Conservation (phyloP, 495 filamentous ascomycete species). For the Amniculicola lignicola region DNA sequence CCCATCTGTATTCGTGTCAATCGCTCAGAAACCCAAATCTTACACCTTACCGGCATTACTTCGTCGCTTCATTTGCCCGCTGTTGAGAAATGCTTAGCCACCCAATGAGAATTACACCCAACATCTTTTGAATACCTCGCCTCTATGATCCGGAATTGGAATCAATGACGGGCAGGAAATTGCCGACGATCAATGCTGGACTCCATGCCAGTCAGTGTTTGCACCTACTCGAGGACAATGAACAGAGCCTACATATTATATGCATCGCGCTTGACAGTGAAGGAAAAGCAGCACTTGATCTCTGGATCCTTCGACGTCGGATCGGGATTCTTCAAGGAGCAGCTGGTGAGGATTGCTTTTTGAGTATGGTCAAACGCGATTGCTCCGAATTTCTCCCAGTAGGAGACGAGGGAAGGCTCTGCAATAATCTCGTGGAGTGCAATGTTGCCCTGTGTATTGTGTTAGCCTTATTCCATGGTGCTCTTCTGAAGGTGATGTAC, state of each 20-base stretch:
- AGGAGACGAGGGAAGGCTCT: slow-evolving; percentile 89
- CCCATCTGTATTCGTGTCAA: neutral
- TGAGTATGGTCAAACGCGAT: slow-evolving; percentile 96
- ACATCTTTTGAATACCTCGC: neutral
- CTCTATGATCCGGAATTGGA: neutral
- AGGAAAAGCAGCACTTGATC: slow-evolving; percentile 94
- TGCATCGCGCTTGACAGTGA: slow-evolving; percentile 88
- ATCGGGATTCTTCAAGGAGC: slow-evolving; percentile 82
- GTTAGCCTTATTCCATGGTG: neutral
- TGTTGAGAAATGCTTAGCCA: neutral
- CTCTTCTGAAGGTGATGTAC: slow-evolving; percentile 52
- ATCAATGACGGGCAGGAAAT: slow-evolving; percentile 68
- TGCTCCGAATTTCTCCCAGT: slow-evolving; percentile 99
- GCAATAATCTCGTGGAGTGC: slow-evolving; percentile 93
- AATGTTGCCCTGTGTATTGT: slow-evolving; percentile 71
- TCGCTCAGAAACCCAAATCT: neutral
- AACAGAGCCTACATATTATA: slow-evolving; percentile 82
- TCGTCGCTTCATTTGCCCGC: slow-evolving; percentile 1
- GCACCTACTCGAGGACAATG: neutral
- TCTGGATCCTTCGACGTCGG: slow-evolving; percentile 65
- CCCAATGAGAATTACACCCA: slow-evolving; percentile 4
- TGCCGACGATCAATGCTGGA: slow-evolving; percentile 90
- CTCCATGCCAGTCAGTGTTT: slow-evolving; percentile 47
- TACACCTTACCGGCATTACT: slow-evolving; percentile 13
- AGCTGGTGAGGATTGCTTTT: slow-evolving; percentile 94